Evolutionary conservation across 75 land plant species (phyloP).

Genomic region (Pinus taeda): DNA sequence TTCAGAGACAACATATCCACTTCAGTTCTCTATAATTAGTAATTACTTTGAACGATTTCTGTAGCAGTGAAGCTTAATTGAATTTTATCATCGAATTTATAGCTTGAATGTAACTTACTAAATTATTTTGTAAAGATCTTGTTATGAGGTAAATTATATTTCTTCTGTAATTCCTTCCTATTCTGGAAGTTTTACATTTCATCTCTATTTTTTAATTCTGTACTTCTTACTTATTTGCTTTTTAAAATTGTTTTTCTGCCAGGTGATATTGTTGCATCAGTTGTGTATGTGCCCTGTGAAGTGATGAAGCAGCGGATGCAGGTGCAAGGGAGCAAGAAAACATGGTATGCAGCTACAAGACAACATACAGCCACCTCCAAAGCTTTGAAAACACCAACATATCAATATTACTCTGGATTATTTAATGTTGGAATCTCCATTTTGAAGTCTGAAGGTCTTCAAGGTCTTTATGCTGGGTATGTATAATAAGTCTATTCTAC

Average conservation of each 20-base stretch:
- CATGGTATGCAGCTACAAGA: slow-evolving; percentile 39
- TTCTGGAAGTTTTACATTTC: too few species aligned
- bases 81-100: too few species aligned
- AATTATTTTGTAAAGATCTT: too few species aligned
- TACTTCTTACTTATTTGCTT: too few species aligned
- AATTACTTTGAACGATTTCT: too few species aligned
- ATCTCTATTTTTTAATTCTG: too few species aligned
- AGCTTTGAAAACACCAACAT: slow-evolving; percentile 24
- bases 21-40: too few species aligned
- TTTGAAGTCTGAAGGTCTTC: slow-evolving; percentile 57
- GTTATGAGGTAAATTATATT: too few species aligned
- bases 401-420: slow-evolving; percentile 67
- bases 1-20: too few species aligned
- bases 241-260: neutral
- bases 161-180: too few species aligned
- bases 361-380: slow-evolving; percentile 16
- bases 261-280: slow-evolving; percentile 92
- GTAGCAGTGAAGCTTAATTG: too few species aligned
- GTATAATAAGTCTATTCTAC: neutral
- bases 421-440: slow-evolving; percentile 74
- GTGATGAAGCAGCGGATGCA: slow-evolving; percentile 96
- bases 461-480: slow-evolving; percentile 90
- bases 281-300: slow-evolving; percentile 95
- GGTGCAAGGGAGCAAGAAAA: slow-evolving; percentile 75
- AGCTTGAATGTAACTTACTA: too few species aligned